Percentiles rank a stretch among this genome's conserved stretches.
phyloP scores from a whole-genome alignment of 306 rosid genomes.

The Vigna angularis region DNA sequence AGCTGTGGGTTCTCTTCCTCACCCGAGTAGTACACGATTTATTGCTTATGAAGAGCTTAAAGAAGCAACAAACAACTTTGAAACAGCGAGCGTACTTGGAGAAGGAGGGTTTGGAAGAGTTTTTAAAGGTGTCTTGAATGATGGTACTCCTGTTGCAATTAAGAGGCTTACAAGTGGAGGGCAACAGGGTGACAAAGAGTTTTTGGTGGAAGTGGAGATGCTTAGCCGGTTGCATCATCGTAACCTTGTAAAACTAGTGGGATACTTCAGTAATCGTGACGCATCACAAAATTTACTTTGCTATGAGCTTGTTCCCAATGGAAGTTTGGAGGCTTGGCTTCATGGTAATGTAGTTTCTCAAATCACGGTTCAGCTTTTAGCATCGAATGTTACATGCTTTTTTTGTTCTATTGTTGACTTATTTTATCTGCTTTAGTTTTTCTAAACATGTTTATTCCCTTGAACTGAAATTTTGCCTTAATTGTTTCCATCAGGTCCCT shows the following conservation, averaged over 20 bases:
- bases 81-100: conserved; percentile 80
- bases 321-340: conserved; percentile 99
- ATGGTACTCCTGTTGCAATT: conserved; percentile 96
- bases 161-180: conserved; percentile 95
- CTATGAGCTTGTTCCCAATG: conserved; percentile 98
- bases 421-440: background rate
- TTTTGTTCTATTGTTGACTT: conserved; percentile 5
- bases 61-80: conserved; percentile 95
- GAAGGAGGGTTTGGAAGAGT: conserved; percentile 98
- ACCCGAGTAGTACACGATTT: conserved; percentile 90
- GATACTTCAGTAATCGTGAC: conserved; percentile 84
- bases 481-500: conserved; percentile 65
- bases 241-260: conserved; percentile 93
- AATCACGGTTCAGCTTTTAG: conserved; percentile 16
- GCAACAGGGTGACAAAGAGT: conserved; percentile 94
- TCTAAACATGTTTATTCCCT: conserved; percentile 10
- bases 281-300: conserved; percentile 92
- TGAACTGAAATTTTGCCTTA: conserved; percentile 31
- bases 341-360: conserved; percentile 74
- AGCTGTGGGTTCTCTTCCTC: conserved; percentile 71
- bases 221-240: conserved; percentile 99
- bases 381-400: conserved; percentile 31
- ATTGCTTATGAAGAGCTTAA: conserved; percentile 92
- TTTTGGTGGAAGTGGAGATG: conserved; percentile 96
- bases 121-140: conserved; percentile 86